Base-by-base conservation (phyloP, 2,329 filamentous ascomycete genomes). In the Penicillium sp. region DNA sequence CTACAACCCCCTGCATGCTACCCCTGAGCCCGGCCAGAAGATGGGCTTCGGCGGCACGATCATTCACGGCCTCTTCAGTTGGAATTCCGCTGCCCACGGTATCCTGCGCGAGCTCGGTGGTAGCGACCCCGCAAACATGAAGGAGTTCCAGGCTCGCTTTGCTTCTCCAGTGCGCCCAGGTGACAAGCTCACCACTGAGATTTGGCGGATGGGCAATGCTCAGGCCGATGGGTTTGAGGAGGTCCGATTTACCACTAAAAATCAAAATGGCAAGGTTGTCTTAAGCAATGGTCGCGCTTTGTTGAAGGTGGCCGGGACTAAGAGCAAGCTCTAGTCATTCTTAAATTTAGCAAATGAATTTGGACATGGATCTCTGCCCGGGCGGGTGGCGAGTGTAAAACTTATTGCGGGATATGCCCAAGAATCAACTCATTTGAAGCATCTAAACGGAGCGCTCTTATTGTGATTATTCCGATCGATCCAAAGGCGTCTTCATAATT, bases 21-120 rank as follows among this genome's bases (percentile, higher is more conserved):
- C 88, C 16, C 90, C 90, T 12, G 89, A 90, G 74, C 89, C 90
- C 0, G 90, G 90, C 55, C 76, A 83, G 73, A 87, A 90, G 76
- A 95, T 96, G 89, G 91, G 92, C 54, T 96, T 95, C 63, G 89
- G 90, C 26, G 91, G 91, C 31, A 79, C 85, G 62, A 96, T 96
- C 72, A 88, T 95, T 70, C 91, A 96, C 75, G 92, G 92, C 18
- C 79, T 96, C 42, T 95, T 86, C 76, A 89, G 85, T 63, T 96
- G 89, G 86, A 96, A 96, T 76, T 83, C 83, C 52, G 83, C 88
- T 2, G 83, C 83, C 15, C 89, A 93, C 66, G 85, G 82, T 26
- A 77, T 96, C 53, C 77, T 96, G 50, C 82, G 88, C 71, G 76
- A 81, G 36, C 78, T 95, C 18, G 90, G 90, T 42, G 87, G 81